These are phyloP conservation scores for Globisporangium nunn DNA, from an alignment of 352 stramenopile genomes.

Conservation along the genomic window DNA sequence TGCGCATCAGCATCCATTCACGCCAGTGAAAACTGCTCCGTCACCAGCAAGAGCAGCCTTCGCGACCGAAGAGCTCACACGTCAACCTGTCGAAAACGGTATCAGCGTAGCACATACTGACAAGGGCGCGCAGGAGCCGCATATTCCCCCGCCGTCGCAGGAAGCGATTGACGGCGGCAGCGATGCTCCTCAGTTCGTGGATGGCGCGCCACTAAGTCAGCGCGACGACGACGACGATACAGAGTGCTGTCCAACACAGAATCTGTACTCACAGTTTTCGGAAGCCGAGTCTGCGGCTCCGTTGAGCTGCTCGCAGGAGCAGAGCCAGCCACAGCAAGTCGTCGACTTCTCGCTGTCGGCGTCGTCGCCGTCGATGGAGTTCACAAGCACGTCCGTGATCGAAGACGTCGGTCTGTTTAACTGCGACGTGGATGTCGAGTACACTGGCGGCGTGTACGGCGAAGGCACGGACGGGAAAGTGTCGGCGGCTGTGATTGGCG, in stretches of 20 bases:
- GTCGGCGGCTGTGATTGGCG: constrained; percentile 60
- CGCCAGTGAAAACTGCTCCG: constrained; percentile 5
- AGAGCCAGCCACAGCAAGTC: constrained; percentile 1
- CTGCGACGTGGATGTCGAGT: constrained; percentile 73
- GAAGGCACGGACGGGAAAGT: constrained; percentile 84
- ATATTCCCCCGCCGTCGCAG: neutral
- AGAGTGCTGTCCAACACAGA: constrained; percentile 2
- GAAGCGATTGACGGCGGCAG: neutral
- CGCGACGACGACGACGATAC: neutral
- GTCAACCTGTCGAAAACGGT: neutral
- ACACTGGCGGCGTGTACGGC: constrained; percentile 73
- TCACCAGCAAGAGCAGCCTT: neutral
- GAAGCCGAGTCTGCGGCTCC: constrained; percentile 1
- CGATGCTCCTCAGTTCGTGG: neutral
- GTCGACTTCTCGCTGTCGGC: constrained; percentile 4
- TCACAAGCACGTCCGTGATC: constrained; percentile 78
- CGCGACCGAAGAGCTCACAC: neutral
- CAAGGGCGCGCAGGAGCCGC: neutral
- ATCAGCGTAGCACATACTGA: neutral
- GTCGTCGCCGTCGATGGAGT: constrained; percentile 19
- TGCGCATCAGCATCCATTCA: neutral
- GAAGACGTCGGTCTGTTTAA: constrained; percentile 83
- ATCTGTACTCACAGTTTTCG: constrained; percentile 11
- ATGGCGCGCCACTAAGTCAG: neutral
- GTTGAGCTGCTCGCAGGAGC: constrained; percentile 14